These are phyloP conservation scores for Vitis riparia DNA, from an alignment of 164 flowering plant species.

Conservation along the genomic window DNA sequence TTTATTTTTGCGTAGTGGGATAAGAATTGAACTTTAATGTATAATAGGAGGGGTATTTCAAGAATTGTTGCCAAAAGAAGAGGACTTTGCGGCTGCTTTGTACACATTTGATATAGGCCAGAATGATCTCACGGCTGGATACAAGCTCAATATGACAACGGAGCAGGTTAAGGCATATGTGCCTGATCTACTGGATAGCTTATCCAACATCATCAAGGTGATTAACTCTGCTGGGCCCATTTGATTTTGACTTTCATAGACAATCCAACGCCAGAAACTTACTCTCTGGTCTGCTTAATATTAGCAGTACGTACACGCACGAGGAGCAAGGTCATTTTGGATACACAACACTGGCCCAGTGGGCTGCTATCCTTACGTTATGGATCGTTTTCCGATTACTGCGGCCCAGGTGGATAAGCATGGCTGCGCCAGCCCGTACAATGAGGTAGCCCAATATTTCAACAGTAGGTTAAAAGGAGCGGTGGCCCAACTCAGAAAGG, in stretches of 20 bases:
- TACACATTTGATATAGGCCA: slow-evolving; percentile 55
- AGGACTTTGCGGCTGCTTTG: slow-evolving; percentile 30
- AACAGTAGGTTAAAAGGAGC: slow-evolving; percentile 21
- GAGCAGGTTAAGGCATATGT: slow-evolving; percentile 35
- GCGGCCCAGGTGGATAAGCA: slow-evolving; percentile 25
- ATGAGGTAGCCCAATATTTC: slow-evolving; percentile 37
- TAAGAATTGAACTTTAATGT: not conserved
- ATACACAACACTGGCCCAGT: slow-evolving; percentile 44
- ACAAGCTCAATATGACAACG: slow-evolving; percentile 27
- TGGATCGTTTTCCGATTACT: slow-evolving; percentile 23
- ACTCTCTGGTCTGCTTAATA: not conserved
- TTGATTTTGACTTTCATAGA: too few species aligned
- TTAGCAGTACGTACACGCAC: slow-evolving; percentile 19
- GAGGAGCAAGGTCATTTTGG: slow-evolving; percentile 39
- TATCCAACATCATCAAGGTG: slow-evolving; percentile 28
- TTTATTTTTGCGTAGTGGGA: not conserved
- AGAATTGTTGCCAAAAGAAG: slow-evolving; percentile 29
- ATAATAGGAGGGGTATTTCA: slow-evolving; percentile 18
- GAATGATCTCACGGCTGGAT: slow-evolving; percentile 42
- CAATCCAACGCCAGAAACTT: too few species aligned
- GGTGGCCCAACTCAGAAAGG: slow-evolving; percentile 23
- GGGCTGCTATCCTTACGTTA: slow-evolving; percentile 36
- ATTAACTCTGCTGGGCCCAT: too few species aligned
- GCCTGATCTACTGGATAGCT: slow-evolving; percentile 33
- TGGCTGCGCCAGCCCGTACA: slow-evolving; percentile 35